Evolutionary conservation across 2,329 filamentous ascomycete genomes (phyloP), one percentile per base, ranked within the genome.

Genomic region (Fusarium nematophilum): DNA sequence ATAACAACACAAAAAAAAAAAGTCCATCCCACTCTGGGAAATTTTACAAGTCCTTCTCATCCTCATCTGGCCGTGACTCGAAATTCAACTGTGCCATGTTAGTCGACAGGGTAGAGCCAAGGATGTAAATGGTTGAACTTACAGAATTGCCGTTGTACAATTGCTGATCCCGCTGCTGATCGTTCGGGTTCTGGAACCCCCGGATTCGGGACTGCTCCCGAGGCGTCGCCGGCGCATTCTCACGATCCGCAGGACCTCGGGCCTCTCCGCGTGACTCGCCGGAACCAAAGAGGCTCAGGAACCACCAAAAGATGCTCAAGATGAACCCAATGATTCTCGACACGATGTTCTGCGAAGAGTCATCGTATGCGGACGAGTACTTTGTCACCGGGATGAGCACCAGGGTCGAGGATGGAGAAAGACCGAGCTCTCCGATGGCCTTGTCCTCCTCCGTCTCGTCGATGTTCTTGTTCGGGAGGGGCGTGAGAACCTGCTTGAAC

Each of bases 91-190:
- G 61, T 45, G 37, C 11, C 3, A 47, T 45, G 63, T 76, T 64
- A 79, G 76, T n/a, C n/a, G n/a, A n/a, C n/a, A n/a, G n/a, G n/a
- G n/a, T n/a, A n/a, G n/a, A n/a, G n/a, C n/a, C 34, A 40, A 9
- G 11, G 13, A 44, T 26, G 13, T 11, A 15, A 23, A 26, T 18
- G 11, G 15, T 5, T 37, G 9, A n/a, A 78, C 86, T 75, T 80
- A 93, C 91, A 72, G 91, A 91, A 70, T 97, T 97, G 1, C 93
- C 93, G 70, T 97, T 97, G 72, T 97, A 97, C 39, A 96, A 84
- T 70, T 96, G 89, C 37, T 87, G 83, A 59, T 88, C 82, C 50
- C 84, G 76, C 47, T 80, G 79, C 31, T 81, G 78, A 57, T 84
- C 79, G 15, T 82, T 78, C 31, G 82, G 78, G 55, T 88, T 84